These are phyloP conservation scores for Botrytis sinoallii DNA, from an alignment of 2,329 filamentous ascomycete species.

Conservation along the genomic window DNA sequence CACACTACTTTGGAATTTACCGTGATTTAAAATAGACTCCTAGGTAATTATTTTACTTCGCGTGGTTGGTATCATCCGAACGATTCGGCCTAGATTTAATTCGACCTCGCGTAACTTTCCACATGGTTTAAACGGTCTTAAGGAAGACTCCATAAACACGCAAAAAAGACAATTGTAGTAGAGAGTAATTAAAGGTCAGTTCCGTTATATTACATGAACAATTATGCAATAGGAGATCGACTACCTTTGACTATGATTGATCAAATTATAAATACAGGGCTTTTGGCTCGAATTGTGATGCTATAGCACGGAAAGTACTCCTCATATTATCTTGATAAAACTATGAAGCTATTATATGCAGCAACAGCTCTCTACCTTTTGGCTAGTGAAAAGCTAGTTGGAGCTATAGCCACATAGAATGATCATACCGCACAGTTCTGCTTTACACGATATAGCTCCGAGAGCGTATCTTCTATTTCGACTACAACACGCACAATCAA, in stretches of 20 bases:
- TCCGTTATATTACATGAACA: not conserved
- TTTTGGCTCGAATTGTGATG: not conserved
- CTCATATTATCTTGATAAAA: no score
- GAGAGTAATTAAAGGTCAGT: fast-evolving
- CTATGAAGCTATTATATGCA: no score
- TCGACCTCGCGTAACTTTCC: not conserved
- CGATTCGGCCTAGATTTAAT: not conserved
- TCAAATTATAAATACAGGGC: not conserved
- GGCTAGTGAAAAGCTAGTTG: no score
- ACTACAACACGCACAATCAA: no score
- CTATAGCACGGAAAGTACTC: no score
- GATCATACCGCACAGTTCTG: no score
- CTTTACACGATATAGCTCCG: no score
- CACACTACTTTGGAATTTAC: not conserved
- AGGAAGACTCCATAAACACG: not conserved
- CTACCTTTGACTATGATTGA: not conserved
- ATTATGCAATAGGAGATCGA: not conserved
- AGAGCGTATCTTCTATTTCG: no score
- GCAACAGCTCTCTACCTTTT: no score
- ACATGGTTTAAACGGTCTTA: not conserved
- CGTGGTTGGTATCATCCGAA: not conserved
- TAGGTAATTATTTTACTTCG: not conserved
- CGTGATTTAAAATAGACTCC: not conserved
- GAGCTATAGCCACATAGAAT: no score
- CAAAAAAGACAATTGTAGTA: not conserved